A percentile compares a stretch with the other conserved stretches of the same genome.
These are phyloP conservation scores for Hypomyces rosellus DNA, from an alignment of 2,329 filamentous ascomycete species.

Conservation along the genomic window DNA sequence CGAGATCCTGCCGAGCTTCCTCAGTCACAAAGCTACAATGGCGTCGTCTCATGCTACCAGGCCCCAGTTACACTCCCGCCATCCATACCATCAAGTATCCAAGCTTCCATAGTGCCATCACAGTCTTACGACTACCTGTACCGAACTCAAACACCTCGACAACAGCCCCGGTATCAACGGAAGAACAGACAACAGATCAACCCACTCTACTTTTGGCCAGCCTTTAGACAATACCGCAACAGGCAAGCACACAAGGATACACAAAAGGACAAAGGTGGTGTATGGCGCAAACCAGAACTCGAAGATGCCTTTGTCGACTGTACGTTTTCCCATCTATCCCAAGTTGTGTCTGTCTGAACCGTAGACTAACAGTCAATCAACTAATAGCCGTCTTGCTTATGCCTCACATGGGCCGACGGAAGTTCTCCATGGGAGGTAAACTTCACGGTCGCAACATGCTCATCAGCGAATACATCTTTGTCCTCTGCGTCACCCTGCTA, in stretches of 20 bases:
- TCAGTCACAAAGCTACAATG: slow-evolving; percentile 37
- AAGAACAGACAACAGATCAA: slow-evolving; percentile 39
- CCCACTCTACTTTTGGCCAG: slow-evolving; percentile 55
- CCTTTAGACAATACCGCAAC: slow-evolving; percentile 60
- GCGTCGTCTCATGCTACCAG: slow-evolving; percentile 39
- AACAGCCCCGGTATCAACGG: slow-evolving; percentile 30
- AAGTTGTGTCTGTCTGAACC: not conserved
- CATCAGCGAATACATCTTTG: slow-evolving; percentile 60
- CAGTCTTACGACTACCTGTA: slow-evolving; percentile 40
- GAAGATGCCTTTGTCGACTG: slow-evolving; percentile 64
- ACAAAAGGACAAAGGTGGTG: slow-evolving; percentile 55
- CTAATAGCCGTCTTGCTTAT: slow-evolving; percentile 54
- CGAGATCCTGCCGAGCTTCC: slow-evolving; percentile 48
- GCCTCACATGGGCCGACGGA: slow-evolving; percentile 59
- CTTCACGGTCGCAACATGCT: slow-evolving; percentile 64
- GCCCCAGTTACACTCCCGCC: slow-evolving; percentile 36
- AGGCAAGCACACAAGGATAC: slow-evolving; percentile 59
- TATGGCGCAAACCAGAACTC: slow-evolving; percentile 43
- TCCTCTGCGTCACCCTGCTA: slow-evolving; percentile 32
- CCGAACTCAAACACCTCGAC: slow-evolving; percentile 30
- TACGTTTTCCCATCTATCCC: slow-evolving; percentile 29
- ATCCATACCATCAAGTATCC: slow-evolving; percentile 41
- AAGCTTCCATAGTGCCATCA: slow-evolving; percentile 46
- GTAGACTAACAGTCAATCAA: slow-evolving; percentile 16
- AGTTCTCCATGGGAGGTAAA: slow-evolving; percentile 58